These are phyloP conservation scores for Neurospora hispaniola DNA, from an alignment of 495 filamentous ascomycete species.

Conservation along the genomic window DNA sequence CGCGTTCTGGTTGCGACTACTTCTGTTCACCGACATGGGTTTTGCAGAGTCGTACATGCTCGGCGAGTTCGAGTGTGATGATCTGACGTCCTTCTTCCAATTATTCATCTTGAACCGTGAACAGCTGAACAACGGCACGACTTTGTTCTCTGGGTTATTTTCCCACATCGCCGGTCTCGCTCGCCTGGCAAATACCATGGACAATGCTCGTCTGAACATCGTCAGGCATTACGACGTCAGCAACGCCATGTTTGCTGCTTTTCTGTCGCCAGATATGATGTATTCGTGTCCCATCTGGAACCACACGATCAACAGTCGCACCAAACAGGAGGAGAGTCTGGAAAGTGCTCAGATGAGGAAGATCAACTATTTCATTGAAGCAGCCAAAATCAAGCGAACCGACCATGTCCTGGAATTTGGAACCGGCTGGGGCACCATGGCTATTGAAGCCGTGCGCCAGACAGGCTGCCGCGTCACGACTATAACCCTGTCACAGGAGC, in stretches of 20 bases:
- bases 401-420: constrained; percentile 63
- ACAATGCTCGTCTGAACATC: constrained; percentile 54
- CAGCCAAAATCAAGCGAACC: constrained; percentile 45
- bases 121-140: constrained; percentile 43
- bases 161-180: constrained; percentile 40
- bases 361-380: constrained; percentile 48
- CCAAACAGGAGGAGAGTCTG: constrained; percentile 36
- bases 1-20: constrained; percentile 53
- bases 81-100: constrained; percentile 57
- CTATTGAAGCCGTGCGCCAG: constrained; percentile 47
- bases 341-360: constrained; percentile 58
- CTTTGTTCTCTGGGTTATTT: constrained; percentile 46
- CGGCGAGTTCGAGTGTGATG: constrained; percentile 50
- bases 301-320: background rate
- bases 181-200: constrained; percentile 51
- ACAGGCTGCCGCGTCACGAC: constrained; percentile 55
- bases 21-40: constrained; percentile 62
- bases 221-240: constrained; percentile 66
- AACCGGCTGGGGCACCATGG: constrained; percentile 59
- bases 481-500: constrained; percentile 50
- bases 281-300: constrained; percentile 66
- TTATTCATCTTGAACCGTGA: constrained; percentile 55
- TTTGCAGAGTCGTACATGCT: constrained; percentile 67
- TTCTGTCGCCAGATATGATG: constrained; percentile 64
- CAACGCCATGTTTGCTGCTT: constrained; percentile 63